Percentiles rank a stretch among this genome's conserved stretches.
Conservation (phyloP, 768 basidiomycete genomes). For the Leccinellum rugosiceps region DNA sequence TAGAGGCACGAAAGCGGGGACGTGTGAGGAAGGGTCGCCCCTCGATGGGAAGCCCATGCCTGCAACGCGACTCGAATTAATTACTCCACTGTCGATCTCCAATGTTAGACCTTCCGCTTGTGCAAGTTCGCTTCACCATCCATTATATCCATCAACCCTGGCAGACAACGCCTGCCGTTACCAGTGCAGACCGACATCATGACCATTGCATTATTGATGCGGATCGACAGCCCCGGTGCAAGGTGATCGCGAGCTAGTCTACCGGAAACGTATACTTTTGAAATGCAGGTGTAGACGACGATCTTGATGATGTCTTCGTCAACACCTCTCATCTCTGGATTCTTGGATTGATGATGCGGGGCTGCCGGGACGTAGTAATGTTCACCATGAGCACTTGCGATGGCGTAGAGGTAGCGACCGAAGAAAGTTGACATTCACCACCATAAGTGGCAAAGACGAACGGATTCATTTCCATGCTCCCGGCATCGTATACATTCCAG, state of each 20-base stretch:
- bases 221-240: too few relatives aligned
- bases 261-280: too few relatives aligned
- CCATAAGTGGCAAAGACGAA: conserved; percentile 39
- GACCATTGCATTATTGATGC: conserved; percentile 35
- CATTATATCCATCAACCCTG: conserved; percentile 34
- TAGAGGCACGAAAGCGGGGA: conserved; percentile 10
- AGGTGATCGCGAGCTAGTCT: conserved; percentile 39
- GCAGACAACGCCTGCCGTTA: conserved; percentile 25
- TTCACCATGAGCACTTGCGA: conserved; percentile 35
- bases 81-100: background rate
- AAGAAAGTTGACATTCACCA: conserved; percentile 30
- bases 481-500: too few relatives aligned
- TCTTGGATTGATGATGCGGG: background rate
- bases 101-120: conserved; percentile 10
- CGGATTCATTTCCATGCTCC: conserved; percentile 2
- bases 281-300: conserved; percentile 33
- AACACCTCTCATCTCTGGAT: background rate
- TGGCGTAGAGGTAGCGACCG: conserved; percentile 39
- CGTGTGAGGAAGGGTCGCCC: too few relatives aligned
- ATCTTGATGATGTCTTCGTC: conserved; percentile 16
- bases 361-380: conserved; percentile 18
- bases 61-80: conserved; percentile 31
- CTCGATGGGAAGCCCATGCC: conserved; percentile 47
- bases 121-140: conserved; percentile 36
- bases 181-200: conserved; percentile 32